These are phyloP conservation scores for Lithohypha guttulata DNA, from an alignment of 2,329 filamentous ascomycete species.

Conservation along the genomic window DNA sequence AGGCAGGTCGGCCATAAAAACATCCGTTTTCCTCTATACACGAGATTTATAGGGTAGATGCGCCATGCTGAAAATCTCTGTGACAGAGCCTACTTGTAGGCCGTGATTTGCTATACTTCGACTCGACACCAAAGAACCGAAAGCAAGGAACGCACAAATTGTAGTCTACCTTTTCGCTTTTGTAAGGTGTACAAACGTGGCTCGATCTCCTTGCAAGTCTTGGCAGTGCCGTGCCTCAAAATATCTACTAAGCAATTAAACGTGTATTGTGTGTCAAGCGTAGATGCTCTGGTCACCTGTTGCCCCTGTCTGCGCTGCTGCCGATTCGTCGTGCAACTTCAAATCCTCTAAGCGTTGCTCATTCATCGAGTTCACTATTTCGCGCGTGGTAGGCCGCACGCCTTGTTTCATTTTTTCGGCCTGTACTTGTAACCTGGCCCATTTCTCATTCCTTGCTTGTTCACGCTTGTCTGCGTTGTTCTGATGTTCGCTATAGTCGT, in stretches of 20 bases:
- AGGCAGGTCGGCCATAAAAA: too few relatives aligned
- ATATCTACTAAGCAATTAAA: background rate
- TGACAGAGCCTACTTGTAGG: too few relatives aligned
- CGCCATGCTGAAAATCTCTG: too few relatives aligned
- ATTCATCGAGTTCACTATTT: constrained; percentile 56
- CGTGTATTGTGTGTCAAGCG: background rate
- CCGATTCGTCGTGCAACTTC: constrained; percentile 68
- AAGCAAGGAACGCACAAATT: too few relatives aligned
- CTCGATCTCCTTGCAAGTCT: too few relatives aligned
- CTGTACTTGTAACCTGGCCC: constrained; percentile 74
- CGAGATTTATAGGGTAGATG: too few relatives aligned
- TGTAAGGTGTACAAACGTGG: too few relatives aligned
- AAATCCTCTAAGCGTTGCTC: constrained; percentile 81
- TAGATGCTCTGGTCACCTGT: constrained; percentile 13
- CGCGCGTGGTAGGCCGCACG: constrained; percentile 36
- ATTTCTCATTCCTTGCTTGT: constrained; percentile 70
- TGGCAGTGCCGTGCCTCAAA: too few relatives aligned
- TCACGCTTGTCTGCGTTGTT: constrained; percentile 82
- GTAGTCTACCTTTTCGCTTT: too few relatives aligned
- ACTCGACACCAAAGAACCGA: too few relatives aligned
- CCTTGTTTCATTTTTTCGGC: constrained; percentile 58
- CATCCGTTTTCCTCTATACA: too few relatives aligned
- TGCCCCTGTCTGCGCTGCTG: constrained; percentile 43
- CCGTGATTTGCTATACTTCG: too few relatives aligned
- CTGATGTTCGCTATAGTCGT: constrained; percentile 94